Evolutionary conservation across 139 green algal species (phyloP).

Genomic region (Marvania coccoides): DNA sequence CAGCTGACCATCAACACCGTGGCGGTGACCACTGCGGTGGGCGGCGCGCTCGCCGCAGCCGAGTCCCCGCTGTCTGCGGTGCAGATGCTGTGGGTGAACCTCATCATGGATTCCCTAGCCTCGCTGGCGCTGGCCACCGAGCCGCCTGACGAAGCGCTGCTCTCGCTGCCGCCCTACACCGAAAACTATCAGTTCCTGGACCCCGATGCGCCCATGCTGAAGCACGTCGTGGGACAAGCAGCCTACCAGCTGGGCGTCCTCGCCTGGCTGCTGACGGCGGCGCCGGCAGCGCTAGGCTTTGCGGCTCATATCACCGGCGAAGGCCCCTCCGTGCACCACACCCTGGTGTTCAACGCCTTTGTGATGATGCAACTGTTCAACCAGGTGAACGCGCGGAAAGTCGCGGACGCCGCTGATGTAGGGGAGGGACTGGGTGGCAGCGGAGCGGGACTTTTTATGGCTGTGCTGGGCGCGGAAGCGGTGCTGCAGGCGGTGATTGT

Average conservation of each 20-base stretch:
- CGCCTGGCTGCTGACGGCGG: slow-evolving; percentile 42
- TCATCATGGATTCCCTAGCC: slow-evolving; percentile 87
- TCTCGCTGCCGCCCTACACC: slow-evolving; percentile 55
- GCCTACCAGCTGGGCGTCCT: slow-evolving; percentile 69
- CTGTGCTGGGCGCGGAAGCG: slow-evolving; percentile 47
- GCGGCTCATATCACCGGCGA: slow-evolving; percentile 3
- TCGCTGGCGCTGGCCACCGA: slow-evolving; percentile 75
- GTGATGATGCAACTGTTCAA: slow-evolving; percentile 72
- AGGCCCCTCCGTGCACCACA: slow-evolving; percentile 42
- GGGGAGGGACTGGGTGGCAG: slow-evolving; percentile 44
- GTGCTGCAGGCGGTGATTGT: slow-evolving; percentile 4
- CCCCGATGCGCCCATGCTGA: slow-evolving; percentile 16
- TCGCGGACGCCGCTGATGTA: slow-evolving; percentile 54
- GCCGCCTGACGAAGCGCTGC: slow-evolving; percentile 49
- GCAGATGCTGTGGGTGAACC: slow-evolving; percentile 85
- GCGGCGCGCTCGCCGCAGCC: slow-evolving; percentile 48
- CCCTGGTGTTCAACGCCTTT: slow-evolving; percentile 83
- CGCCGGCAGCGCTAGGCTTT: slow-evolving; percentile 30
- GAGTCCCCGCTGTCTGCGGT: slow-evolving; percentile 62
- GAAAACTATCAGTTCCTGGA: slow-evolving; percentile 36
- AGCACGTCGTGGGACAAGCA: slow-evolving; percentile 58
- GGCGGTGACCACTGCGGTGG: slow-evolving; percentile 52
- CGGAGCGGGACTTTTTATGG: slow-evolving; percentile 59
- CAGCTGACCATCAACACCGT: slow-evolving; percentile 79
- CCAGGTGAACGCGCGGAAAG: slow-evolving; percentile 75